A percentile compares a stretch with the other conserved stretches of the same genome.
phyloP scores from a whole-genome alignment of 1,284 basidiomycete genomes.

The Boletus smithii region DNA sequence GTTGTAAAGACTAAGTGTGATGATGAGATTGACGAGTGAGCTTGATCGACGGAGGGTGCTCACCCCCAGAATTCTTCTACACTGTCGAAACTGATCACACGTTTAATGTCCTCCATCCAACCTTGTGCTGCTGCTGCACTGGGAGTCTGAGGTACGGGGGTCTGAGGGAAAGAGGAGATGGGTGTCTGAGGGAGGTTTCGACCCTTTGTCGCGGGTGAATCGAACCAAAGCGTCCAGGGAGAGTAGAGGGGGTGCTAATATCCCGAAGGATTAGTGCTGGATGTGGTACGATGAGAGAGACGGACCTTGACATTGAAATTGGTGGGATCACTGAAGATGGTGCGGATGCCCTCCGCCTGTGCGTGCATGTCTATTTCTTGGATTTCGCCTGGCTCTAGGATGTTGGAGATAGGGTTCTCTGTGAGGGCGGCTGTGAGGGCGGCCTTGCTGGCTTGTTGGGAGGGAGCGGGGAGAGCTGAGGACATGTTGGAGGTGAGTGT shows the following conservation, averaged over 20 bases:
- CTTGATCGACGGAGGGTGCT: slow-evolving; percentile 29
- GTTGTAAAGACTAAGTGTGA: slow-evolving; percentile 76
- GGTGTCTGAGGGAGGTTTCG: slow-evolving; percentile 85
- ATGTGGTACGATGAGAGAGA: slow-evolving; percentile 3
- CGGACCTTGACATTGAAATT: slow-evolving; percentile 90
- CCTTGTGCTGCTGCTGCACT: slow-evolving; percentile 69
- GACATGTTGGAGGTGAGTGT: too few relatives aligned
- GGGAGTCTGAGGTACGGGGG: slow-evolving; percentile 65
- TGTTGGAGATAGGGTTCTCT: slow-evolving; percentile 49
- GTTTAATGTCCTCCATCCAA: slow-evolving; percentile 98
- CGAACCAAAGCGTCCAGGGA: slow-evolving; percentile 97
- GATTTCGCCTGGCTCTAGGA: slow-evolving; percentile 71
- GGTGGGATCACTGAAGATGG: slow-evolving; percentile 86
- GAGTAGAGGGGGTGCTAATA: slow-evolving; percentile 85
- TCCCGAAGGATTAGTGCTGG: slow-evolving; percentile 10
- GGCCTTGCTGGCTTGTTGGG: slow-evolving; percentile 69
- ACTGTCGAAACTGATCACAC: slow-evolving; percentile 89
- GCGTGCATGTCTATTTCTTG: slow-evolving; percentile 78
- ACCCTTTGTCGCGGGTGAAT: slow-evolving; percentile 86
- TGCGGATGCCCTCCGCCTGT: slow-evolving; percentile 79
- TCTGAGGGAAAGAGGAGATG: slow-evolving; percentile 72
- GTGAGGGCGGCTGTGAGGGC: slow-evolving; percentile 68
- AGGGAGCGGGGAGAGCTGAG: slow-evolving; percentile 50
- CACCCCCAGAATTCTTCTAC: slow-evolving; percentile 98
- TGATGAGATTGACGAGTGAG: slow-evolving; percentile 12